Base-by-base conservation (phyloP, 2,329 filamentous ascomycete genomes). In the Fusarium sp. region DNA sequence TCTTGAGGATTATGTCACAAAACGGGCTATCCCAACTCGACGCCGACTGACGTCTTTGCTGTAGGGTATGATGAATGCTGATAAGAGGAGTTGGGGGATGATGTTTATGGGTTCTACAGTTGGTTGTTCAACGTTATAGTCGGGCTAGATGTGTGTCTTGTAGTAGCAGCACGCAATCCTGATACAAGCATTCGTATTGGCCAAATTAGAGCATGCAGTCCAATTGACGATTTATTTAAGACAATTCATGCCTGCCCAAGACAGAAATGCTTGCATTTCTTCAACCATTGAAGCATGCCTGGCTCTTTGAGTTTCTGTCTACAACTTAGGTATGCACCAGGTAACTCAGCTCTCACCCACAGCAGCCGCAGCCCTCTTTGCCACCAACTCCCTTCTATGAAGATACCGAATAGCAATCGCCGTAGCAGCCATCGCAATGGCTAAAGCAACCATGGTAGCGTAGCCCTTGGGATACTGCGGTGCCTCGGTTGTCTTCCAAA, bases 401-500 rank as follows among this genome's bases (percentile, higher is more conserved):
- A 89, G 67, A 58, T 81, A 77, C 7, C 86, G 82, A 37, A 89
- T 87, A 1, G 82, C 65, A n/a, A 91, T 82, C 0, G 89, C 81
- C 4, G 84, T 88, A 0, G 76, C 79, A 47, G 91, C 90, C 67
- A 92, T 77, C 3, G 82, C 81, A 1, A 85, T 78, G 0, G 86
- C 85, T 25, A 91, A 77, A 14, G 85, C 83, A 14, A 88, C 81
- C 71, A 87, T 86, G 0, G 90, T 90, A 22, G 89, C 85, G 60
- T 87, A 92, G 0, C 91, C 91, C 74, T 92, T 92, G 1, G 82
- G 83, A 65, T 92, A 93, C 50, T 82, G 72, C 0, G 91, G 91
- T 0, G 87, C 89, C 66, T 92, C 90, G 0, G 90, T 85, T 77
- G 91, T 89, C 81, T 90, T 88, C 91, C 91, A 93, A 11, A 92